Evolutionary conservation across 495 filamentous ascomycete genomes (phyloP), one percentile per base, ranked within the genome.

Genomic region (Rhizodiscina lignyota): DNA sequence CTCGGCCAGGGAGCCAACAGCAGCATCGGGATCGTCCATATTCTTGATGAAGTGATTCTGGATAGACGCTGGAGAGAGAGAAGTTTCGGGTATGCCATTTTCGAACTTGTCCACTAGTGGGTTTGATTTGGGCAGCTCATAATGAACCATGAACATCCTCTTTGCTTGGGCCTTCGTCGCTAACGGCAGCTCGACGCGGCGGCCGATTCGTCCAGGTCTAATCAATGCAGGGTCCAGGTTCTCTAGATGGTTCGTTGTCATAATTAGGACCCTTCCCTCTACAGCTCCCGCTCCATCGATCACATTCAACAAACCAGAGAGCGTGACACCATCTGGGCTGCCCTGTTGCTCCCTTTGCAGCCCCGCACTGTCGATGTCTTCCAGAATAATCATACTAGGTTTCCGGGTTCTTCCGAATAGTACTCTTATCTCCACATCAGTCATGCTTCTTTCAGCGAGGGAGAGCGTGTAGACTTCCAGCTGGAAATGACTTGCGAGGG

Each of bases 361-460:
- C 5, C 33, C 33, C 5, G 74, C 77, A 2, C 67, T 68, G 44
- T 83, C 78, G 34, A 82, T 76, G 43, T 83, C 78, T 49, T 83
- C 78, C 5, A 83, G 67, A 0, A 83, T 61, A 3, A 83, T 74
- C 6, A 97, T 69, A 0, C 82, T 93, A 35, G 83, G 69, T 37
- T 75, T 72, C 0, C 89, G 89, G 28, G 94, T 66, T 51, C 89
- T 87, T 0, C 83, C 83, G 11, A 96, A 62, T 13, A 83, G 66
- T 40, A 77, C 82, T 33, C 68, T 66, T 6, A 27, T 27, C 13
- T 27, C 24, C 40, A 66, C 72, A 10, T 35, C 33, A 5, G n/a
- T 8, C 4, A 83, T 58, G 35, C 59, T 67, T 2, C 84, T 70
- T 57, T 96, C 83, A 51, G 82, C 91, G 2, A 97, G 66, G 47